phyloP scores from a whole-genome alignment of 1,284 basidiomycete genomes.

The Cutaneotrichosporon mucoides region DNA sequence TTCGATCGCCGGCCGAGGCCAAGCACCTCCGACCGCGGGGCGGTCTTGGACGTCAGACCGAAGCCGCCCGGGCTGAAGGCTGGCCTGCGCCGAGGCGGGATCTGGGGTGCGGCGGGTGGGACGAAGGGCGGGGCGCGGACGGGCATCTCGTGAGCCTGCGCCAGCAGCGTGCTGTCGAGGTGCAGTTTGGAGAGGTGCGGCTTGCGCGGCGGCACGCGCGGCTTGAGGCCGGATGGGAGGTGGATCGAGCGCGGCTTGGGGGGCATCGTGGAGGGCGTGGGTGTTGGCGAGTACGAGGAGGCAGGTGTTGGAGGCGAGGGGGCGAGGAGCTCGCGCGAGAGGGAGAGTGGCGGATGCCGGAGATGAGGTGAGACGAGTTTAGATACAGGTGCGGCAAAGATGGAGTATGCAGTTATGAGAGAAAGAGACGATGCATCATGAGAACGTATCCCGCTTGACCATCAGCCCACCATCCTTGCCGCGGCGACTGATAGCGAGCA shows the following conservation, averaged over 20 bases:
- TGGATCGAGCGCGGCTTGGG: slow-evolving; percentile 15
- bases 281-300: too few species aligned
- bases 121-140: slow-evolving; percentile 17
- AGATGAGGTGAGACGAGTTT: too few species aligned
- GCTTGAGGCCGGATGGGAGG: slow-evolving; percentile 15
- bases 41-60: slow-evolving; percentile 32
- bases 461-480: too few species aligned
- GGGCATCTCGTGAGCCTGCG: slow-evolving; percentile 12
- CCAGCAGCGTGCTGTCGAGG: slow-evolving; percentile 16
- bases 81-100: slow-evolving; percentile 42
- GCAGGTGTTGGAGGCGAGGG: too few species aligned
- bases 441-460: too few species aligned
- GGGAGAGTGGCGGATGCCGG: too few species aligned
- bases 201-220: slow-evolving; percentile 14
- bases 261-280: slow-evolving; percentile 12
- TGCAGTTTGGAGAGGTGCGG: slow-evolving; percentile 22
- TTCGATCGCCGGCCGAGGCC: slow-evolving; percentile 9
- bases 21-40: slow-evolving; percentile 14
- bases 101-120: slow-evolving; percentile 33
- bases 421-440: too few species aligned
- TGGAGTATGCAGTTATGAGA: too few species aligned
- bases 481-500: too few species aligned
- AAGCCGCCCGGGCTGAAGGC: slow-evolving; percentile 47
- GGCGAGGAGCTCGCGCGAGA: too few species aligned
- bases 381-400: too few species aligned